Evolutionary conservation across 257 asterid species (phyloP), one percentile per base, ranked within the genome.

Genomic region (Ilex aquifolium): DNA sequence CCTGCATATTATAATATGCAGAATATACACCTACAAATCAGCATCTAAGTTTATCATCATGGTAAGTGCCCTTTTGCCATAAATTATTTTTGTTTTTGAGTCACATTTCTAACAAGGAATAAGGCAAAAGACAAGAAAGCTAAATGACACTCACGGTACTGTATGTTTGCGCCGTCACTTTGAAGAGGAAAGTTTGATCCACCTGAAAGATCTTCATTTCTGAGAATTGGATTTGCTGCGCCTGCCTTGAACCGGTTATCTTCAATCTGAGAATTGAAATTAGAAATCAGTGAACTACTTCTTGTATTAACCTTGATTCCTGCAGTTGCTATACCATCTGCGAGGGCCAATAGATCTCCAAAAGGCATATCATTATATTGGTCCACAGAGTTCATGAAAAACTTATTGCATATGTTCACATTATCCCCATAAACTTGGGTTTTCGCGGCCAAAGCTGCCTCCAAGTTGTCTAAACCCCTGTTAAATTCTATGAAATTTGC

Each of bases 321-420:
- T n/a, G n/a, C n/a, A n/a, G n/a, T n/a, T n/a, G n/a, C n/a, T n/a
- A n/a, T 75, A 0, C 57, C 53, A 63, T 78, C 64, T 29, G 79
- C 88, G 14, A 73, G 58, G 31, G 76, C 82, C 77, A 80, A 65
- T 66, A 85, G 80, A 32, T 66, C 66, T 16, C 64, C 65, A 32
- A 77, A 81, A 3, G 89, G 73, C 63, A 74, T 32, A 27, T 65
- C 73, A 44, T 17, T 32, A 79, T 74, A 73, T 10, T 44, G 62
- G 54, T 68, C 78, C 17, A 63, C 59, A n/a, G 72, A 69, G 39
- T 68, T 70, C 44, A 61, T 59, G 1, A 71, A 55, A 51, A 73
- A 32, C 49, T 64, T 66, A 65, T 71, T 60, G 67, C 65, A 44
- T n/a, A 31, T 31, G 50, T 51, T 39, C n/a, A 66, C 30, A 55